Base-by-base conservation (phyloP, 495 filamentous ascomycete genomes). In the Penicillium flavigenum region DNA sequence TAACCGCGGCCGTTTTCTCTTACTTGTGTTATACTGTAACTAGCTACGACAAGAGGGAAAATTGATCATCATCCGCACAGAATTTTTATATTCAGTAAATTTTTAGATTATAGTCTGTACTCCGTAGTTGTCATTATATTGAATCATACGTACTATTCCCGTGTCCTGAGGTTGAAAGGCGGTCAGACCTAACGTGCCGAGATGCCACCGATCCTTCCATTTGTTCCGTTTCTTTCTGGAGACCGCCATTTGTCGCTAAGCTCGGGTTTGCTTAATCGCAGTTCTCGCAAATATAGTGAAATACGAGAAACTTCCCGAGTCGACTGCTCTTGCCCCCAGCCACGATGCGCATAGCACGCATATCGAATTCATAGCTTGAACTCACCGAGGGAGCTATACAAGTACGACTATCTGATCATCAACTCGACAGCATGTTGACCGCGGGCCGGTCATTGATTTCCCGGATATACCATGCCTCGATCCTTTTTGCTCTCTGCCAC, bases 1-100 rank as follows among this genome's bases (percentile, higher is more conserved):
- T 12, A 51, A 50, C 14, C 56, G 47, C 56, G 61, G 59, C 57
- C 61, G 61, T 66, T 64, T 64, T 59, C 59, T 57, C 36, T 59
- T 68, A 51, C 51, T 54, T 26, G 51, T 54, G 48, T 59, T 66
- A 41, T 63, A 64, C 55, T 68, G 61, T 67, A 62, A 54, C 59
- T 67, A 67, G 61, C 32, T 65, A 38, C 38, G 22, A 52, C 63
- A 47, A 49, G 63, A 60, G 58, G 51, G 59, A 56, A 61, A 68
- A 69, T 58, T 60, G 58, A 65, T 54, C 42, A 56, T 48, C 36
- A 58, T 67, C 63, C 61, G 61, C 60, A 57, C 61, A 64, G 51
- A 58, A 54, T 34, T 39, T 39, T 26, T 14, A 29, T 42, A 11
- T 16, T 9, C 17, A 20, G 29, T 49, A 34, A 34, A 22, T 9